Percentiles rank a stretch among this genome's conserved stretches.
phyloP scores from a whole-genome alignment of 2,329 filamentous ascomycete species.

The Penicillium sp. region DNA sequence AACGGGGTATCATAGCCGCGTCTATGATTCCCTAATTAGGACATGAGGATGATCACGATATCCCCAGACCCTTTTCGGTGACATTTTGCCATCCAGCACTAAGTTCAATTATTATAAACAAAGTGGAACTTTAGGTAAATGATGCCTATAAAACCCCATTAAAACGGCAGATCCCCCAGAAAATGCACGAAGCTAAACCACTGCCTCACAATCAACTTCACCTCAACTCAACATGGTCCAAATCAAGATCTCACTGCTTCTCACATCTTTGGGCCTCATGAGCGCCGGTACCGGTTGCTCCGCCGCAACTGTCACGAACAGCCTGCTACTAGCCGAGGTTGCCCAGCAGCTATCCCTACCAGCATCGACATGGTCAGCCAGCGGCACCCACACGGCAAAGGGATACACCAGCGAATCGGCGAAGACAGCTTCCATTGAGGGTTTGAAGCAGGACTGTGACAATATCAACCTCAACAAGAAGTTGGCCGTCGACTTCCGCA shows the following conservation, averaged over 20 bases:
- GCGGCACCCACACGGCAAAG: constrained; percentile 22
- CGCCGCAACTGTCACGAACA: constrained; percentile 14
- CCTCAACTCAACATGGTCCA: constrained; percentile 1
- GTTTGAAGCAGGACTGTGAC: constrained; percentile 20
- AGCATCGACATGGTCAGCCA: constrained; percentile 22
- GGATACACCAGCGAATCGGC: constrained; percentile 18
- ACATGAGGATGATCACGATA: neutral
- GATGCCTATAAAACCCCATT: neutral
- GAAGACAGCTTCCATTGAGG: constrained; percentile 7
- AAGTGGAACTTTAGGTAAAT: neutral
- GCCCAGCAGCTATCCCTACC: constrained; percentile 18
- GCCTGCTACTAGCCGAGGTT: constrained; percentile 13
- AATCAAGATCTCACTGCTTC: constrained; percentile 2
- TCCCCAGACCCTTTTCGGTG: neutral
- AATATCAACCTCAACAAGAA: constrained; percentile 25
- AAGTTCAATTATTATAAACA: neutral
- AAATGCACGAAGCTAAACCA: neutral
- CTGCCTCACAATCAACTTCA: neutral
- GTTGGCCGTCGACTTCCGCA: constrained; percentile 22
- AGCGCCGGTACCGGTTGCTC: constrained; percentile 7
- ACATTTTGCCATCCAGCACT: neutral
- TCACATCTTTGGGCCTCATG: constrained; percentile 11
- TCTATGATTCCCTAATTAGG: neutral
- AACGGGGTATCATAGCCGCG: constrained; percentile 1
- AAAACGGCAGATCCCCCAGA: neutral